Base-by-base conservation (phyloP, 768 basidiomycete genomes). In the Boletus tomentosulus region DNA sequence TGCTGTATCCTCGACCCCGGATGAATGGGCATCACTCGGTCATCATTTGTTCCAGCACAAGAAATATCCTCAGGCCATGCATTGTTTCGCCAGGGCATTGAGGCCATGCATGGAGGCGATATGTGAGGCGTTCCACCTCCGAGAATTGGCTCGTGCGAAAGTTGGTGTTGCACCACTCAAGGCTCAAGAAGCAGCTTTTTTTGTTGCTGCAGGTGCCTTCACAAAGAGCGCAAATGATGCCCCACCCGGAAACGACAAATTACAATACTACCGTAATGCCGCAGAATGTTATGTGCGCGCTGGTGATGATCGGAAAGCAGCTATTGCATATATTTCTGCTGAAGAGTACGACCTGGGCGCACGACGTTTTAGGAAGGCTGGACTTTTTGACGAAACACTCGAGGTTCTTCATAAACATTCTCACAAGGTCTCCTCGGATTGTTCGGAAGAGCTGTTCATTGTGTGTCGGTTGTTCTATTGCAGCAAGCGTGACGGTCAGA, bases 351-450 rank as follows among this genome's bases (percentile, higher is more conserved):
- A 71, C 3, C 56, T 65, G 3, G 76, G 80, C 2, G 79, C 78
- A 1, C 67, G 71, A 51, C 66, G 73, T n/a, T 86, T 76, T 53
- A 73, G 79, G n/a, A 75, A 79, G 51, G 68, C 69, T 1, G 78
- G 76, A 2, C 62, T 62, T 33, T 84, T 86, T 46, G 80, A 81
- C 43, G 74, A 84, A 43, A 83, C 83, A 0, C 69, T 82, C 0
- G 60, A 70, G 3, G 67, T 85, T 12, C 71, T 85, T 13, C 56
- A 72, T 19, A 43, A 54, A 0, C 62, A 82, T 55, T 37, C 62
- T 11, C 43, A 56, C 1, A 50, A 65, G 5, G 71, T 84, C 24
- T 54, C 70, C 1, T 27, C 45, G 1, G 62, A 61, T 0, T 63
- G 78, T 5, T 71, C 62, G 0, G 53, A 57, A 19, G 64, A 71